Percentiles rank a stretch among this genome's conserved stretches.
Evolutionary conservation across 495 filamentous ascomycete species (phyloP).

Genomic region (Neurospora terricola): DNA sequence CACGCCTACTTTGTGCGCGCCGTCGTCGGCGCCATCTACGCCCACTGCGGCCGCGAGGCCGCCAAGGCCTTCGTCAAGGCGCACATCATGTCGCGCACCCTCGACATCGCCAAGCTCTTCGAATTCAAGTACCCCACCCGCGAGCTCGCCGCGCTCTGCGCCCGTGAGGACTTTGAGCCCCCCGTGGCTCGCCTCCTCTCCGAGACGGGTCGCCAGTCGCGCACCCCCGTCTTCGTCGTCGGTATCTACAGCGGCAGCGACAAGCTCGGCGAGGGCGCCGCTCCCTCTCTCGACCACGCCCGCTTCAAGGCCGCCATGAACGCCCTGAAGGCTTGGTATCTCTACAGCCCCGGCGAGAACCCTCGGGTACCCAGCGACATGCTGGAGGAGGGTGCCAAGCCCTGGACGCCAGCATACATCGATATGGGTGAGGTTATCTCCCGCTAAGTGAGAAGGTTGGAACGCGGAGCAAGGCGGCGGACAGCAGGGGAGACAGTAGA

Average conservation of each 20-base stretch:
- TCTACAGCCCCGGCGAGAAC: conserved; percentile 66
- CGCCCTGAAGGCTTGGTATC: conserved; percentile 87
- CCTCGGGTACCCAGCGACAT: conserved; percentile 72
- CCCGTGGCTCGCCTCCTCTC: conserved; percentile 78
- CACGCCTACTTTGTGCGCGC: conserved; percentile 64
- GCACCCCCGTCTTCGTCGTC: conserved; percentile 86
- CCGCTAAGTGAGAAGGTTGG: conserved; percentile 4
- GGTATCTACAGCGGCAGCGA: conserved; percentile 84
- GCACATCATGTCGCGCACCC: conserved; percentile 71
- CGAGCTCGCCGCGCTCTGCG: conserved; percentile 71
- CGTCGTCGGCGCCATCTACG: conserved; percentile 71
- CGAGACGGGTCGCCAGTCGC: conserved; percentile 76
- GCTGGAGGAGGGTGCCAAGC: conserved; percentile 46
- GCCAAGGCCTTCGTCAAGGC: conserved; percentile 71
- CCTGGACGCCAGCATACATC: conserved; percentile 71
- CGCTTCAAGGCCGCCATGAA: conserved; percentile 68
- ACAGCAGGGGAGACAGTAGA: background rate
- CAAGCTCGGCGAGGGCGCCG: conserved; percentile 79
- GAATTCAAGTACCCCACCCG: conserved; percentile 70
- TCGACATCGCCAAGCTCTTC: conserved; percentile 70
- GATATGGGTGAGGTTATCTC: conserved; percentile 83
- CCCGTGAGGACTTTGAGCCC: conserved; percentile 75
- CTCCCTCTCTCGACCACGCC: conserved; percentile 63
- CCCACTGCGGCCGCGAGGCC: conserved; percentile 60
- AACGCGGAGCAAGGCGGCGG: background rate